Base-by-base conservation (phyloP, 2,329 filamentous ascomycete species). In the Alternaria triticina region DNA sequence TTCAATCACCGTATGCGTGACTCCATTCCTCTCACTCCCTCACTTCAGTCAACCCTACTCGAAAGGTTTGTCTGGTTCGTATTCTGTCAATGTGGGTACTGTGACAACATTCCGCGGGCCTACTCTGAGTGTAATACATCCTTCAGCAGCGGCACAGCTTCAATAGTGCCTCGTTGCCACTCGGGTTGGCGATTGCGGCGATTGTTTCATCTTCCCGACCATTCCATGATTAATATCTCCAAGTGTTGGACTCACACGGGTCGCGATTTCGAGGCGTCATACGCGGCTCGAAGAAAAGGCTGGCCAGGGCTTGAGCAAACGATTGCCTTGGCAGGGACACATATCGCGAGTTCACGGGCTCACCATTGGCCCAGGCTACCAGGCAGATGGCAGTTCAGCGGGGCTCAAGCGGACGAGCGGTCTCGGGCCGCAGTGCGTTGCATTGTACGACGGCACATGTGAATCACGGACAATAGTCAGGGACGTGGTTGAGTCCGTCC, bases 401-500 rank as follows among this genome's bases (percentile, higher is more conserved):
- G 17, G 57, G 52, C 47, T 54, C n/a, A 49, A 67, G 58, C 61
- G 45, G 56, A 52, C 44, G 44, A 67, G 58, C 61, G 45, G 56
- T 52, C 44, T 64, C 44, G 64, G 62, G 45, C 57, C 51, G 59
- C 59, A 55, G 30, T 61, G 57, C 61, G 49, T 55, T 28, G 50
- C 28, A 59, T 65, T 46, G 56, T 59, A 27, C 47, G 40, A 56
- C 61, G n/a, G 36, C n/a, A 43, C 36, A 55, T 20, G 62, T 67
- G 60, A 69, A 63, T 63, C 60, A 66, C 57, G 22, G 52, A 61
- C 56, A 64, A 66, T 61, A 60, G 30, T 28, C 27, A 52, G 46
- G 54, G 23, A 55, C 28, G 56, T 56, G 61, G 57, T 58, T 46
- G 20, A 45, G 20, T 57, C 51, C 52, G 57, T 60, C 54, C 50